Evolutionary conservation across 2,329 filamentous ascomycete species (phyloP).

Genomic region (Hymenoscyphus scutula): DNA sequence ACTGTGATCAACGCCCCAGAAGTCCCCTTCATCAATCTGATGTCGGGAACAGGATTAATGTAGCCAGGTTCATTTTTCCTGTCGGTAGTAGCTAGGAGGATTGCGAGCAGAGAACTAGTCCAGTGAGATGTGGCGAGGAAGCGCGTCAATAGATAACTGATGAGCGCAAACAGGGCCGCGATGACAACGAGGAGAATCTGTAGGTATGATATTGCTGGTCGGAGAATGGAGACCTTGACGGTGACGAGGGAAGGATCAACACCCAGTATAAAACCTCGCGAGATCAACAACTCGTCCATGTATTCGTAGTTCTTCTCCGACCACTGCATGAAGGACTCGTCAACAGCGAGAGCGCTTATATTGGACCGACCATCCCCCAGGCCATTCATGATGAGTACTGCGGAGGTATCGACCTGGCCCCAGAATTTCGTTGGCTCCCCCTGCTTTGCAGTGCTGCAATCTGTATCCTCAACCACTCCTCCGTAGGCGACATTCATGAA

Average conservation of each 20-base stretch:
- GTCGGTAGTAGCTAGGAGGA: constrained; percentile 1
- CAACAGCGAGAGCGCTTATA: constrained; percentile 1
- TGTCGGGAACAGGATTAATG: constrained; percentile 1
- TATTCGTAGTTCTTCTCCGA: constrained; percentile 1
- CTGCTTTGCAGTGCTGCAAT: constrained; percentile 1
- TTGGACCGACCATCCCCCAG: constrained; percentile 10
- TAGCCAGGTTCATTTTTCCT: constrained; percentile 2
- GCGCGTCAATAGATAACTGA: neutral
- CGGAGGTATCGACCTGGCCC: constrained; percentile 9
- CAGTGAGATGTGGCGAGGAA: constrained; percentile 5
- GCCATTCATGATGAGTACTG: constrained; percentile 7
- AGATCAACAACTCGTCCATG: constrained; percentile 9
- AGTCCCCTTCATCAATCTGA: neutral
- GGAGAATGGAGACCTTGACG: neutral
- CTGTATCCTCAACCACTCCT: constrained; percentile 7
- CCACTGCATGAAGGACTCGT: constrained; percentile 6
- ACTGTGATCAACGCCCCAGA: neutral
- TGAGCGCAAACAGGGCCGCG: neutral
- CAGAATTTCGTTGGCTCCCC: neutral
- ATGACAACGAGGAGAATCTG: constrained; percentile 8
- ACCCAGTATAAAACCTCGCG: constrained; percentile 5
- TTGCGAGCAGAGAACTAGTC: constrained; percentile 10
- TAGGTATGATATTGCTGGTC: constrained; percentile 8
- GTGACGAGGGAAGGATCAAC: constrained; percentile 11
- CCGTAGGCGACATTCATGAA: constrained; percentile 11